Conservation (phyloP, 352 stramenopile genomes). For the Globisporangium camurandrum region DNA sequence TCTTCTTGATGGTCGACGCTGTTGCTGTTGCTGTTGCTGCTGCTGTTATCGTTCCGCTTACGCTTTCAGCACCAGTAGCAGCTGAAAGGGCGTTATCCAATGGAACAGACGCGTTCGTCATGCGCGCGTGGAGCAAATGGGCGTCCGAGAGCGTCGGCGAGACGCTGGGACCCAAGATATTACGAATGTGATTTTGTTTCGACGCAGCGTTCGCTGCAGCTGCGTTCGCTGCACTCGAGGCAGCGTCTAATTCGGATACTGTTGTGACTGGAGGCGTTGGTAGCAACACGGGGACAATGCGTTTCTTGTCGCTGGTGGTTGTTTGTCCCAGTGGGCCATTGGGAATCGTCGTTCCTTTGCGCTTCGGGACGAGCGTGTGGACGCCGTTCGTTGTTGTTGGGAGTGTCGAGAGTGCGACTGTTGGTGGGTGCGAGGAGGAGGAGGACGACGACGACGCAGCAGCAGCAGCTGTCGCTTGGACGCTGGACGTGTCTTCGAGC, state of each 20-base stretch:
- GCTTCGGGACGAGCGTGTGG: conserved; percentile 62
- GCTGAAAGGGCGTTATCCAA: too few relatives aligned
- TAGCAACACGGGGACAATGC: conserved; percentile 47
- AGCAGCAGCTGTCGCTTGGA: too few relatives aligned
- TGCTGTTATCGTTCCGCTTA: too few relatives aligned
- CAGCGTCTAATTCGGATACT: background rate
- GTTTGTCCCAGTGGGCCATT: conserved; percentile 26
- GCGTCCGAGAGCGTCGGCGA: conserved; percentile 44
- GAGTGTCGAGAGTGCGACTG: background rate
- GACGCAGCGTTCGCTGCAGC: conserved; percentile 35
- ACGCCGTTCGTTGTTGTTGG: conserved; percentile 9
- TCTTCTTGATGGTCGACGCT: too few relatives aligned
- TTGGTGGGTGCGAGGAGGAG: too few relatives aligned
- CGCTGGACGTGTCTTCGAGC: conserved; percentile 57
- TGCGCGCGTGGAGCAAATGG: conserved; percentile 47
- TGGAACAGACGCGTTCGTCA: conserved; percentile 33
- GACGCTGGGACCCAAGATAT: conserved; percentile 58
- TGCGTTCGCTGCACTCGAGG: too few relatives aligned
- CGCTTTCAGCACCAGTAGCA: too few relatives aligned
- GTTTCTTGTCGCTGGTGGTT: conserved; percentile 53
- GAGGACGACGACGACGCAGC: too few relatives aligned
- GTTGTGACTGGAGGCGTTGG: conserved; percentile 14
- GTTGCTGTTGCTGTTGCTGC: conserved; percentile 7
- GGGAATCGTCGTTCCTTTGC: conserved; percentile 35
- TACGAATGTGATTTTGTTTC: conserved; percentile 73